Evolutionary conservation across 2,329 filamentous ascomycete genomes (phyloP), one percentile per base, ranked within the genome.

Genomic region (Massarina eburnea): DNA sequence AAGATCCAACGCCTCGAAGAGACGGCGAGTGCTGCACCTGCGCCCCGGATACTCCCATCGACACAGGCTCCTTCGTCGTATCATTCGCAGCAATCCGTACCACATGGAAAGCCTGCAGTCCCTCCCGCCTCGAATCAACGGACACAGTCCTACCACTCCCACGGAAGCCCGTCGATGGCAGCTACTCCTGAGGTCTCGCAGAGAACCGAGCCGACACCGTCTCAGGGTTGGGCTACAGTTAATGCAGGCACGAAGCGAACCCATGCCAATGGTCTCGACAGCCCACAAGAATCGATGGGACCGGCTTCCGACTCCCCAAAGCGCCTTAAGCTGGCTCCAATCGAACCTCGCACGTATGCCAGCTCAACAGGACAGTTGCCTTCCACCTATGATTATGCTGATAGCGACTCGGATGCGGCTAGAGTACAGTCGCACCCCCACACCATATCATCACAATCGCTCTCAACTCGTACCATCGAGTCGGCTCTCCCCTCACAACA

Each of bases 201-300:
- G 19, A 57, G 52, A 26, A 32, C 48, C 14, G 60, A 62, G 38
- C 43, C 55, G 39, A 26, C 39, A 32, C 27, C 39, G 12, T 57
- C 45, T 38, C 68, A 57, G 36, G 73, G 72, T 14, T 77, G 74
- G 74, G 69, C 72, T 1, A 62, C 73, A 5, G 68, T 76, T 17
- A 77, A 77, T 43, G 58, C 68, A 29, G 63, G 65, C 6, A 54
- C 59, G 2, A 77, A 77, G 50, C 70, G 75, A 3, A 56, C 51
- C 19, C 59, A 59, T 24, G 50, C 70, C 4, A 63, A 66, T 26
- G 68, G 68, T n/a, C 59, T 69, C 18, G 66, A 71, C 12, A 65
- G 56, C 27, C 55, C 61, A 8, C 59, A 56, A 30, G 60, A 62
- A 34, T 36, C 45, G 38, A 38, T 44, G 27, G 62, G 36, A 46